Conservation (phyloP, 2,329 filamentous ascomycete species). For the Trichophyton verrucosum region DNA sequence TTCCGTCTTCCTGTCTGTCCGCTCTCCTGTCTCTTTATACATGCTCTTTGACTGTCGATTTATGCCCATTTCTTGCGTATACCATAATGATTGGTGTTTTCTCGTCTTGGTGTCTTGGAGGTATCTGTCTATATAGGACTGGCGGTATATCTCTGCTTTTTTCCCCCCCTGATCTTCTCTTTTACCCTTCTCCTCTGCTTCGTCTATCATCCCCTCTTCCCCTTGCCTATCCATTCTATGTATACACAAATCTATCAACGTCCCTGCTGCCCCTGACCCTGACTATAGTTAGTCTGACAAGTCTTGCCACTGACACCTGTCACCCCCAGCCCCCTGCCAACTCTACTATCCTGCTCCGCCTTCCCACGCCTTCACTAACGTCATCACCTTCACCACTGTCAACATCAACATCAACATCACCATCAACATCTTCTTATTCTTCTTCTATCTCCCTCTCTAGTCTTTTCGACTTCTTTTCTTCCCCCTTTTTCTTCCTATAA, state of each 20-base stretch:
- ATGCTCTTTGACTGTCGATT: neutral
- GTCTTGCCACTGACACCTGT: neutral
- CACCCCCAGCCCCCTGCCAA: neutral
- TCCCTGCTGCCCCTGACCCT: neutral
- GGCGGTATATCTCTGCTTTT: neutral
- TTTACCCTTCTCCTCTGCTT: neutral
- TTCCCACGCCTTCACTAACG: neutral
- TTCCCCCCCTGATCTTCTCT: neutral
- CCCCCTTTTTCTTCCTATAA: neutral
- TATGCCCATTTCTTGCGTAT: neutral
- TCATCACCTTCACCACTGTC: no score
- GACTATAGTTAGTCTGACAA: neutral
- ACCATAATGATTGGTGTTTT: neutral
- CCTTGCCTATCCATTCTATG: neutral
- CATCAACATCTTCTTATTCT: neutral
- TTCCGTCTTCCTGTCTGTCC: neutral
- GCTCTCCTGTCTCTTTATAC: neutral
- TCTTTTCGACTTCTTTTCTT: neutral
- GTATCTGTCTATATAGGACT: neutral
- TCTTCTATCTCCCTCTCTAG: neutral
- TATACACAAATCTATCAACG: no score
- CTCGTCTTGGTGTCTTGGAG: neutral
- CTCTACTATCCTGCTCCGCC: neutral
- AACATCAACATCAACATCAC: neutral
- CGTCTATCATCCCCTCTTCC: neutral